Evolutionary conservation across 1,139 yeast genomes (phyloP), one percentile per base, ranked within the genome.

Genomic region (Geotrichum bryndzae): DNA sequence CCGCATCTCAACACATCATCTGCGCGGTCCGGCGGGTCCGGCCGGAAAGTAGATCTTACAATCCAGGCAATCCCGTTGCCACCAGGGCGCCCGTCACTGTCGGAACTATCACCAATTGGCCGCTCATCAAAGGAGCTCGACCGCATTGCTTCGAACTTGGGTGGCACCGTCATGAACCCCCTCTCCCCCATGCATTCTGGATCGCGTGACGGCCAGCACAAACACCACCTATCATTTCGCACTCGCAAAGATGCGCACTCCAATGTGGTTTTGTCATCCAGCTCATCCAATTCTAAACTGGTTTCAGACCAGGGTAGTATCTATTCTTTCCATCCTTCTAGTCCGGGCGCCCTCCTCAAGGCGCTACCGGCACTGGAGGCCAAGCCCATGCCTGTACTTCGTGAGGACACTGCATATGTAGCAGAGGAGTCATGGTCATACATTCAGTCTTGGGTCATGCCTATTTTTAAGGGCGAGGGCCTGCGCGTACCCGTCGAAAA

Each of bases 401-500:
- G 68, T 51, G 82, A 78, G 56, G 84, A 83, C 61, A 76, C 79
- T 33, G 82, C 80, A 51, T 77, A 76, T 57, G 74, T 80, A 51
- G 76, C 79, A 23, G 82, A 80, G 63, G 80, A 80, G 48, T 74
- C 84, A 1, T 82, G 85, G 84, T 70, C 78, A 0, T 70, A 82
- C 23, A 71, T 84, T 2, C 74, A 79, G 29, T 72, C 78, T 2
- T 70, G 79, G 8, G 76, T 80, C 0, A 69, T 78, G 33, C 83
- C 85, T 0, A 66, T 84, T 10, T 84, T 84, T 66, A 74, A 76
- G 58, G 80, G 83, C 25, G 84, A 81, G 33, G 75, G 76, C 6
- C 68, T 83, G 46, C 73, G 80, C 25, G 79, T 80, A 0, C 85
- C 87, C 0, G 79, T 84, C 5, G 88, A 84, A 64, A 87, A 84